Conservation (phyloP, 2,329 filamentous ascomycete genomes). For the Colletotrichum somersetense region DNA sequence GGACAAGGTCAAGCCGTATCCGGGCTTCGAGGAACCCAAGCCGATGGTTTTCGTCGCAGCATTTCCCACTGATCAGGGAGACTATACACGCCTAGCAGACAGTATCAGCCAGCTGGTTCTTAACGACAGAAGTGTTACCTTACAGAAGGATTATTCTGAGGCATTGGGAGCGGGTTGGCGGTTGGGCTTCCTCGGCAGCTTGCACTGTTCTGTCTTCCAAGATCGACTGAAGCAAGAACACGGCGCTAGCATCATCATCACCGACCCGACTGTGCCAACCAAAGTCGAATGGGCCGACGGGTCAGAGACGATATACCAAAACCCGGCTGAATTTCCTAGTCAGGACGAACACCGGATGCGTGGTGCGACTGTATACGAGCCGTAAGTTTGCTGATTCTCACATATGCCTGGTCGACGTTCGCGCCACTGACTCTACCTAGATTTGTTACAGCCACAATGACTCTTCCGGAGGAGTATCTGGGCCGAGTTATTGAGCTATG, state of each 20-base stretch:
- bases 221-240: constrained; percentile 95
- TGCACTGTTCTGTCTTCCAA: constrained; percentile 99
- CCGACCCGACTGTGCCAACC: constrained; percentile 93
- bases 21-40: constrained; percentile 96
- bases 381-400: constrained; percentile 52
- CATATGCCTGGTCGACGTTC: too few species aligned
- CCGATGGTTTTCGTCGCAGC: constrained; percentile 99
- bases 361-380: constrained; percentile 63
- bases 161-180: constrained; percentile 95
- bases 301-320: constrained; percentile 82
- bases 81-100: constrained; percentile 89
- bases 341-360: constrained; percentile 62
- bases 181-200: constrained; percentile 92
- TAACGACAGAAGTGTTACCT: constrained; percentile 93
- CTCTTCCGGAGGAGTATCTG: constrained; percentile 92
- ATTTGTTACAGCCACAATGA: constrained; percentile 86
- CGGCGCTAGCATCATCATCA: constrained; percentile 95
- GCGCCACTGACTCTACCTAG: constrained; percentile 42
- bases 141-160: constrained; percentile 95
- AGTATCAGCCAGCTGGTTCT: constrained; percentile 94
- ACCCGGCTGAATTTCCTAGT: constrained; percentile 90
- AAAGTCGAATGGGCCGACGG: constrained; percentile 85
- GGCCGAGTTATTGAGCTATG: constrained; percentile 96
- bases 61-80: constrained; percentile 91
- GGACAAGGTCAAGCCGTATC: constrained; percentile 81